Conservation (phyloP, 2,329 filamentous ascomycete genomes). For the Talaromyces piceae region DNA sequence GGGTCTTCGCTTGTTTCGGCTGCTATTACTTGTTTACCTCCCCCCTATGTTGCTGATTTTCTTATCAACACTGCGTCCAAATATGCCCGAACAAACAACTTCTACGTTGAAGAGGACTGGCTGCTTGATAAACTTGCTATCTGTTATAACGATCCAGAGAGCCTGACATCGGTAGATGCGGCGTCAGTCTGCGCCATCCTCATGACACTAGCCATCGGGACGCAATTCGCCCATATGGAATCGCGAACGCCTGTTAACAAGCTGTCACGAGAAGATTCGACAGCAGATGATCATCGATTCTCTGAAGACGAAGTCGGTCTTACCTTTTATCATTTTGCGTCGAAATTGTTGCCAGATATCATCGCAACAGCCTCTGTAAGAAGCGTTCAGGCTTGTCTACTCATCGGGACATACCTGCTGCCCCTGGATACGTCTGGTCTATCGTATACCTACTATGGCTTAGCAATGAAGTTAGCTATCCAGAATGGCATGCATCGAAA, state of each 20-base stretch:
- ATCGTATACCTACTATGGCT: slow-evolving; percentile 50
- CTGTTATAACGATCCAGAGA: slow-evolving; percentile 30
- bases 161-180: slow-evolving; percentile 31
- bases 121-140: slow-evolving; percentile 31
- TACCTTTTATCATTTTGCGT: slow-evolving; percentile 51
- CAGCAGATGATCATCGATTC: slow-evolving; percentile 27
- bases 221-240: slow-evolving; percentile 39
- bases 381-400: slow-evolving; percentile 51
- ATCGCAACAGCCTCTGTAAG: slow-evolving; percentile 51
- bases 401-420: slow-evolving; percentile 50
- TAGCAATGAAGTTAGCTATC: slow-evolving; percentile 51
- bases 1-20: slow-evolving; percentile 30
- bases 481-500: slow-evolving; percentile 55
- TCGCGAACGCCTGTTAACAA: slow-evolving; percentile 30
- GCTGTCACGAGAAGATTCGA: slow-evolving; percentile 17
- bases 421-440: slow-evolving; percentile 51
- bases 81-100: slow-evolving; percentile 38
- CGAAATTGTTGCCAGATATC: slow-evolving; percentile 49
- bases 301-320: slow-evolving; percentile 50
- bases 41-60: slow-evolving; percentile 38
- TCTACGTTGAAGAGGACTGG: slow-evolving; percentile 38
- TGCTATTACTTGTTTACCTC: slow-evolving; percentile 34
- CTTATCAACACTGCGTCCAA: slow-evolving; percentile 38
- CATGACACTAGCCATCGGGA: slow-evolving; percentile 38
- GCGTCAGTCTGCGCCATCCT: slow-evolving; percentile 35